Conservation (phyloP, 352 stramenopile species). For the Phytopythium boreale region DNA sequence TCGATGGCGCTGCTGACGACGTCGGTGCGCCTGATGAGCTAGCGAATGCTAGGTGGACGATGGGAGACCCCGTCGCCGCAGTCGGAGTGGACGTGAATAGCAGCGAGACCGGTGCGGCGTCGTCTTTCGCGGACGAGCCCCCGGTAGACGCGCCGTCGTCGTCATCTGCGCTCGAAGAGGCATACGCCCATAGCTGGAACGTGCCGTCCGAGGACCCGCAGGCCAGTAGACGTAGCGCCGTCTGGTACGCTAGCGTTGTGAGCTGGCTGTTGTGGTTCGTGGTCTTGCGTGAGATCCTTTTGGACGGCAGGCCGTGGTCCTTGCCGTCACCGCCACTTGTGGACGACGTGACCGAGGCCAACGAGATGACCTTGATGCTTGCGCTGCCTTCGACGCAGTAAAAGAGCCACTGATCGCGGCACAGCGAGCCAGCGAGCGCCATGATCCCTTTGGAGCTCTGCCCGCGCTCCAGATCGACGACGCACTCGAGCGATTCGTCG, state of each 20-base stretch:
- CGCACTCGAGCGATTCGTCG: slow-evolving; percentile 52
- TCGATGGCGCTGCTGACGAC: slow-evolving; percentile 13
- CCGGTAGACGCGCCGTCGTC: slow-evolving; percentile 3
- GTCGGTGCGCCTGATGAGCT: slow-evolving; percentile 14
- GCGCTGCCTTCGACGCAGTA: slow-evolving; percentile 73
- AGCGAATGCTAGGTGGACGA: slow-evolving; percentile 44
- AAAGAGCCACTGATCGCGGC: slow-evolving; percentile 60
- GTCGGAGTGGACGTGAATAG: slow-evolving; percentile 30
- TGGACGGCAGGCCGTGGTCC: slow-evolving; percentile 20
- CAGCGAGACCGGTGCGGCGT: slow-evolving; percentile 20
- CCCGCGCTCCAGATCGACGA: slow-evolving; percentile 62
- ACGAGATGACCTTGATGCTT: slow-evolving; percentile 45
- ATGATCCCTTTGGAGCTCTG: slow-evolving; percentile 46
- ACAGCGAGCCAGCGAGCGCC: slow-evolving; percentile 51
- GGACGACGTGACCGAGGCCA: slow-evolving; percentile 3
- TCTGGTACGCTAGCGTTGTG: slow-evolving; percentile 53
- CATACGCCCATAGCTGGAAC: slow-evolving; percentile 60
- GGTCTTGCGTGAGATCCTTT: slow-evolving; percentile 75
- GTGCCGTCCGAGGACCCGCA: slow-evolving; percentile 64
- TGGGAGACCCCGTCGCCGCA: slow-evolving; percentile 34
- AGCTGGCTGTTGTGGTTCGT: slow-evolving; percentile 54
- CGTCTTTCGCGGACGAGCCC: slow-evolving; percentile 13
- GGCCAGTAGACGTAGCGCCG: slow-evolving; percentile 40
- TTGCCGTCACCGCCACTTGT: slow-evolving; percentile 30
- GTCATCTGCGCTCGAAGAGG: slow-evolving; percentile 30